Evolutionary conservation across 2,329 filamentous ascomycete genomes (phyloP).

Genomic region (Sporothrix pseudoabietina): DNA sequence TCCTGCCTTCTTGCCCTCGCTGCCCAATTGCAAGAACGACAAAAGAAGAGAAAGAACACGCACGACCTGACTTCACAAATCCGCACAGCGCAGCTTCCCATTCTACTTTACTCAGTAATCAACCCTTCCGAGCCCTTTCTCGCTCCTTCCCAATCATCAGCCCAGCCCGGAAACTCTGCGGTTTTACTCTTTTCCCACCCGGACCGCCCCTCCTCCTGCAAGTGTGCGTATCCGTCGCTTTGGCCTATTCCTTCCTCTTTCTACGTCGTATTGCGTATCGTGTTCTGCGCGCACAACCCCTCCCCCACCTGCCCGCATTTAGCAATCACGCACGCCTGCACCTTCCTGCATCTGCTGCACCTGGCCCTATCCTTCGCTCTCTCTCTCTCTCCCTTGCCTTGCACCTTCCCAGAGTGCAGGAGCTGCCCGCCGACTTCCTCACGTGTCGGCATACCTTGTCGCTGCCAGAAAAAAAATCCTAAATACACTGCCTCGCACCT

Average conservation of each 20-base stretch:
- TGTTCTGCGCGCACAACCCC: slow-evolving; percentile 29
- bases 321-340: slow-evolving; percentile 6
- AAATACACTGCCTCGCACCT: slow-evolving; percentile 19
- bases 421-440: slow-evolving; percentile 7
- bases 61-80: background rate
- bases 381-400: background rate
- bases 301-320: slow-evolving; percentile 34
- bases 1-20: slow-evolving; percentile 14
- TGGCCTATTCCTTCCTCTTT: background rate
- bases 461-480: background rate
- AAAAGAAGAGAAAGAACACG: background rate
- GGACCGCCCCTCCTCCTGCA: background rate
- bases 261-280: background rate
- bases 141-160: slow-evolving; percentile 6
- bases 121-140: background rate
- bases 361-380: background rate
- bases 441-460: slow-evolving; percentile 21
- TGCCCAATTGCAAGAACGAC: background rate
- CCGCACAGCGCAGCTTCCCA: background rate
- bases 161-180: slow-evolving; percentile 7
- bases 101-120: background rate
- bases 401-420: background rate
- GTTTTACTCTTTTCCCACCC: slow-evolving; percentile 22
- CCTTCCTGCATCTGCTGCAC: slow-evolving; percentile 12
- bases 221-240: background rate